Evolutionary conservation across 257 asterid species (phyloP).

Genomic region (Rauvolfia tetraphylla): DNA sequence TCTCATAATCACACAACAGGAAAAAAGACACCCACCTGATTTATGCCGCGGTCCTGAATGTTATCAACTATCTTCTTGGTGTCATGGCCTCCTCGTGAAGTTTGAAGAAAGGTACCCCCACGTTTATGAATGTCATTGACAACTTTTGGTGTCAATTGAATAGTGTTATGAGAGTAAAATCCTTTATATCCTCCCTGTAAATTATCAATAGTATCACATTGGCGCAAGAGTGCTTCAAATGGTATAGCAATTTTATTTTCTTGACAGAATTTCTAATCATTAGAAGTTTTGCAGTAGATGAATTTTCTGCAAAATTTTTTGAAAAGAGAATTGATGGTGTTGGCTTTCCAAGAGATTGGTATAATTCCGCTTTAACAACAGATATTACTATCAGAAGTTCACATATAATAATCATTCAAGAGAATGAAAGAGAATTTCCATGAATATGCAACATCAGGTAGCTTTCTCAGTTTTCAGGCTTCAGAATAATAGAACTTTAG

Average conservation of each 20-base stretch:
- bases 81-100: slow-evolving; percentile 95
- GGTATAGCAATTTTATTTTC: not conserved
- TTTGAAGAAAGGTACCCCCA: slow-evolving; percentile 92
- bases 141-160: slow-evolving; percentile 66
- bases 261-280: not conserved
- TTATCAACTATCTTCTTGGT: slow-evolving; percentile 92
- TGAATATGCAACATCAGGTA: not conserved
- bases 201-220: not conserved
- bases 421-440: not conserved
- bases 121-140: slow-evolving; percentile 91
- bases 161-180: slow-evolving; percentile 83
- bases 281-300: not conserved
- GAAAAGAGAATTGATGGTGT: not conserved
- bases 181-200: slow-evolving; percentile 93
- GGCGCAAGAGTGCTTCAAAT: not conserved
- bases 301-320: not conserved
- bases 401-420: not conserved
- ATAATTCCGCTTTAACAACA: not conserved
- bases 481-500: not conserved
- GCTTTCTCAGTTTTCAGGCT: not conserved
- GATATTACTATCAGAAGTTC: not conserved
- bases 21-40: slow-evolving; percentile 56
- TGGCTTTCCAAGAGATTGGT: not conserved
- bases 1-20: not conserved
- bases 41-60: slow-evolving; percentile 91